phyloP scores from a whole-genome alignment of 2,329 filamentous ascomycete genomes.

The Dactylonectria macrodidyma region DNA sequence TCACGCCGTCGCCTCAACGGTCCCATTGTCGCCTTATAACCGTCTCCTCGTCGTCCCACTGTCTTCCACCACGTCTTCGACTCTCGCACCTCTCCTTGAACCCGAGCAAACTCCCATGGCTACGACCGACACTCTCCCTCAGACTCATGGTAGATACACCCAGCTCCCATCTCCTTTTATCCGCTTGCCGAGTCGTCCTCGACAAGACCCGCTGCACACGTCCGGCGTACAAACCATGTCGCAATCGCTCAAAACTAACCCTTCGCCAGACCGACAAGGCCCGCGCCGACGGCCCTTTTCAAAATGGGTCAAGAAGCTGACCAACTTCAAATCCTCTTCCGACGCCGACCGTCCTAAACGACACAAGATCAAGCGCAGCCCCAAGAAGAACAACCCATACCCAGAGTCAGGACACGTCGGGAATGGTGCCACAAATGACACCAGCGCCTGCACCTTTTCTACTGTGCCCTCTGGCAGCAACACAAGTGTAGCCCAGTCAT shows the following conservation, averaged over 20 bases:
- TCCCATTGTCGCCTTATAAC: background rate
- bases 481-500: conserved; percentile 71
- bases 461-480: conserved; percentile 69
- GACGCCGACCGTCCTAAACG: conserved; percentile 65
- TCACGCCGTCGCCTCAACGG: conserved; percentile 5
- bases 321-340: conserved; percentile 85
- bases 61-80: background rate
- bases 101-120: conserved; percentile 39
- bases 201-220: conserved; percentile 26
- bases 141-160: conserved; percentile 44
- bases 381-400: conserved; percentile 91
- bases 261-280: conserved; percentile 72
- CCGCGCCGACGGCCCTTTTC: conserved; percentile 88
- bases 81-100: conserved; percentile 27
- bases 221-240: conserved; percentile 18
- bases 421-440: conserved; percentile 51
- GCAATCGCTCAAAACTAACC: conserved; percentile 49
- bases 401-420: conserved; percentile 79
- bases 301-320: conserved; percentile 93
- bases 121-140: conserved; percentile 46
- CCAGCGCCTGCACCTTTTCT: conserved; percentile 69
- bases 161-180: background rate
- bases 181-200: conserved; percentile 9
- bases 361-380: conserved; percentile 67
- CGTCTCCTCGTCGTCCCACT: conserved; percentile 29